A percentile compares a stretch with the other conserved stretches of the same genome.
Evolutionary conservation across 202 grass and related monocot species (phyloP).

Genomic region (Carex sylvatica): DNA sequence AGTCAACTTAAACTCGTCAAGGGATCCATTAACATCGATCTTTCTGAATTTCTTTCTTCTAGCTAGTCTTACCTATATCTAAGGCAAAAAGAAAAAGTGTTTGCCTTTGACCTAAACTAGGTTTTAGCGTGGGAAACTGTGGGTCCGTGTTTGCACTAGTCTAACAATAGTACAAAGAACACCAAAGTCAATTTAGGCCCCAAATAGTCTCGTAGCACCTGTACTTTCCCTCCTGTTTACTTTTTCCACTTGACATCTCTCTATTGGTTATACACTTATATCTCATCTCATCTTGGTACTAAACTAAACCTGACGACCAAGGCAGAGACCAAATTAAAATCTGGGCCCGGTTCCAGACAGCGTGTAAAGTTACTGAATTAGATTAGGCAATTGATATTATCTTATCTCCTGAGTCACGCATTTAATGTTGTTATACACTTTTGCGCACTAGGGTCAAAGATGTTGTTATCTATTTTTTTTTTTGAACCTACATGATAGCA

Average conservation of each 20-base stretch:
- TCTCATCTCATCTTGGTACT: background rate
- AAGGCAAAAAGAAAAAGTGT: background rate
- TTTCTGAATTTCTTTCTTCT: background rate
- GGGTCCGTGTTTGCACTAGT: background rate
- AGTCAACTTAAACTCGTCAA: constrained; percentile 6
- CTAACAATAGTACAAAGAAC: background rate
- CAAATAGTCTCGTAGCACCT: background rate
- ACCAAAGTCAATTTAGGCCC: constrained; percentile 5
- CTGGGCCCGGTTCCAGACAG: background rate
- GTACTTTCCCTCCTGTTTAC: background rate
- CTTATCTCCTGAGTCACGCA: background rate
- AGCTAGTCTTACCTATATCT: constrained; percentile 17
- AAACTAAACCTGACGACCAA: background rate
- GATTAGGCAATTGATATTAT: background rate
- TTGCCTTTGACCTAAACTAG: background rate
- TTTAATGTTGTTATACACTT: constrained; percentile 2
- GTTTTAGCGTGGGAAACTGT: background rate
- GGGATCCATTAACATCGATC: background rate
- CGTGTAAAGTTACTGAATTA: background rate
- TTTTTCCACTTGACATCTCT: background rate
- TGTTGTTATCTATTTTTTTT: constrained; percentile 2
- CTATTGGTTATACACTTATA: background rate
- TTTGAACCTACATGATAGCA: background rate
- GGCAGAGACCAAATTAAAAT: background rate
- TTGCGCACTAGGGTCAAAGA: constrained; percentile 1